Conservation (phyloP, 371 early-diverging fungal species). For the Globomyces sp. region DNA sequence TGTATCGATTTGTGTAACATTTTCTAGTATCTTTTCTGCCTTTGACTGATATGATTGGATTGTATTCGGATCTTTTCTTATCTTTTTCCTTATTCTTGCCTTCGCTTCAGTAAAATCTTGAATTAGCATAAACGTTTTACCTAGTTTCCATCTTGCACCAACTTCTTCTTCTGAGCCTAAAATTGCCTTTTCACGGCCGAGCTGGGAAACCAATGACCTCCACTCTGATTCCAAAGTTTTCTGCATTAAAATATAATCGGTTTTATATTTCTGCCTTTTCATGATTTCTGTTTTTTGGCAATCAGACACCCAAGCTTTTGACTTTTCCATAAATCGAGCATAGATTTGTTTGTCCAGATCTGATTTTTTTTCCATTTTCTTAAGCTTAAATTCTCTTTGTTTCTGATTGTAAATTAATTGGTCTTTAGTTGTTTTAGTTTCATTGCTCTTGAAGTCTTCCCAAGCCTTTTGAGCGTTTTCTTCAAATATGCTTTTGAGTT, state of each 20-base stretch:
- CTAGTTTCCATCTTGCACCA: constrained; percentile 60
- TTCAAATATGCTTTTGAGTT: constrained; percentile 50
- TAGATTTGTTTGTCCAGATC: constrained; percentile 51
- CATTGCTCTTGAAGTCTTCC: constrained; percentile 57
- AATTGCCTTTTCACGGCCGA: constrained; percentile 60
- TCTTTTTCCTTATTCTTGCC: constrained; percentile 58
- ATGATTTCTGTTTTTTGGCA: constrained; percentile 63
- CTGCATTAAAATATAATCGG: constrained; percentile 63
- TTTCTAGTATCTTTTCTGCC: constrained; percentile 28
- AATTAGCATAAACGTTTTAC: constrained; percentile 4
- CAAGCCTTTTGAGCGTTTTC: constrained; percentile 59
- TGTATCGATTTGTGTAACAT: background rate
- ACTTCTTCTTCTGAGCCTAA: constrained; percentile 52
- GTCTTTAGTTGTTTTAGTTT: constrained; percentile 59
- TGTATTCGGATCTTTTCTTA: constrained; percentile 37
- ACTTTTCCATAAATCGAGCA: constrained; percentile 57
- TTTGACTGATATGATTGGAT: constrained; percentile 52
- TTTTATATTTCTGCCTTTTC: constrained; percentile 58
- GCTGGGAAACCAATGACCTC: constrained; percentile 51
- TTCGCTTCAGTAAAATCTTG: constrained; percentile 69
- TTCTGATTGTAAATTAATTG: constrained; percentile 46
- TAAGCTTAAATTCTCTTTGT: constrained; percentile 56
- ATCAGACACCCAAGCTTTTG: constrained; percentile 56
- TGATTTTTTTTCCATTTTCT: constrained; percentile 40
- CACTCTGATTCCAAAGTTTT: constrained; percentile 67